These are phyloP conservation scores for Stentor coeruleus DNA, from an alignment of 73 alveolate species.

Conservation along the genomic window DNA sequence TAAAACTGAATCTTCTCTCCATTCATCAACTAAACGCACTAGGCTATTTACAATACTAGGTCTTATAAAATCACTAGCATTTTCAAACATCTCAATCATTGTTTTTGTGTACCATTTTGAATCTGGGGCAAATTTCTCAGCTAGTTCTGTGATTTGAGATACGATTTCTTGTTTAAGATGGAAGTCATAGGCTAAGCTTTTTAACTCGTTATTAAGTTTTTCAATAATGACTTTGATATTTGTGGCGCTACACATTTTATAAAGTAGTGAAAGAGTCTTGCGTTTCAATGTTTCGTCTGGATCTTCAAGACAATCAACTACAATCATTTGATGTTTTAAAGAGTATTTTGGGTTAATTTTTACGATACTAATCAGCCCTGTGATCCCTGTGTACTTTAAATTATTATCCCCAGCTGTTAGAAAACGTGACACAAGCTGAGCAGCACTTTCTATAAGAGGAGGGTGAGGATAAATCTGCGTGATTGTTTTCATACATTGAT, in stretches of 20 bases:
- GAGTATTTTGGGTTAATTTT: conserved; percentile 90
- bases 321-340: conserved; percentile 88
- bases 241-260: conserved; percentile 92
- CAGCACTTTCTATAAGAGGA: conserved; percentile 85
- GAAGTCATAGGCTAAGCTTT: conserved; percentile 75
- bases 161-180: conserved; percentile 78
- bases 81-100: conserved; percentile 84
- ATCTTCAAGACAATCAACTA: conserved; percentile 98
- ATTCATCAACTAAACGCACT: conserved; percentile 71
- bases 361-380: conserved; percentile 81
- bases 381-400: conserved; percentile 31
- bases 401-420: conserved; percentile 10
- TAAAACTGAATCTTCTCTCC: conserved; percentile 79
- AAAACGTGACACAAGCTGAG: conserved; percentile 76
- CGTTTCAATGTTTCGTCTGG: conserved; percentile 96
- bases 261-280: conserved; percentile 92
- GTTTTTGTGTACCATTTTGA: conserved; percentile 87
- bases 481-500: conserved; percentile 93
- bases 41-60: conserved; percentile 71
- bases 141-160: conserved; percentile 70
- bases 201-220: conserved; percentile 79
- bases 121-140: conserved; percentile 86
- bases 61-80: conserved; percentile 87
- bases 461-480: conserved; percentile 86
- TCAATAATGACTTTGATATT: conserved; percentile 95